Evolutionary conservation across 176 grass and related monocot species (phyloP), one percentile per base, ranked within the genome.

Genomic region (Eremochloa ophiuroides): DNA sequence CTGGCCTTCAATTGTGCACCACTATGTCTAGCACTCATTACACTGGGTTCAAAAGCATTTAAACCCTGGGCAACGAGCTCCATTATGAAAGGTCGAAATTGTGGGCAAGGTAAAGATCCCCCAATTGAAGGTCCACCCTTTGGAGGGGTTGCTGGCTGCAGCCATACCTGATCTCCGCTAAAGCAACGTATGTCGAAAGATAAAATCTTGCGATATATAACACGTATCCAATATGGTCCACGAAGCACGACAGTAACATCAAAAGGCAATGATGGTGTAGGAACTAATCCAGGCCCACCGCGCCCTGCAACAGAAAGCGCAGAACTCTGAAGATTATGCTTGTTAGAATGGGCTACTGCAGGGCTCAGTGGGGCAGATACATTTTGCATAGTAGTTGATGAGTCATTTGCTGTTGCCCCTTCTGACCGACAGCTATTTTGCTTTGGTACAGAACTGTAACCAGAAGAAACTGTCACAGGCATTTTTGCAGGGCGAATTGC

Each of bases 51-150:
- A 28, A 94, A 69, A 91, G 92, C 88, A 91, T 92, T 98, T 86
- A 98, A 79, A 76, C 95, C 92, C 77, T 94, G 92, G 75, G 95
- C 90, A 81, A 98, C 84, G 91, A 88, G 92, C 84, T 98, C 95
- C 92, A 98, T 91, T 66, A 98, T 98, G 50, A 98, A 98, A 68
- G 95, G 92, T 28, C 95, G 85, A 81, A 98, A 98, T 73, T 98
- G 95, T 64, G 95, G 95, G 35, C 92, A 98, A 46, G 92, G 95
- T 81, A 98, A 94, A 68, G 95, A 98, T 81, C 95, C 95, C 73
- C 95, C 95, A 74, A 73, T 66, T 42, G 85, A 87, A 85, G 90
- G 95, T 35, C 95, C 95, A 14, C 92, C 95, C 79, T 93, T 98
- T 5, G 92, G 95, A 87, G 95, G 95, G 66, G 92, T 93, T 74